Evolutionary conservation across 345 rosid genomes (phyloP), one percentile per base, ranked within the genome.

Genomic region (Eucalyptus brandiana): DNA sequence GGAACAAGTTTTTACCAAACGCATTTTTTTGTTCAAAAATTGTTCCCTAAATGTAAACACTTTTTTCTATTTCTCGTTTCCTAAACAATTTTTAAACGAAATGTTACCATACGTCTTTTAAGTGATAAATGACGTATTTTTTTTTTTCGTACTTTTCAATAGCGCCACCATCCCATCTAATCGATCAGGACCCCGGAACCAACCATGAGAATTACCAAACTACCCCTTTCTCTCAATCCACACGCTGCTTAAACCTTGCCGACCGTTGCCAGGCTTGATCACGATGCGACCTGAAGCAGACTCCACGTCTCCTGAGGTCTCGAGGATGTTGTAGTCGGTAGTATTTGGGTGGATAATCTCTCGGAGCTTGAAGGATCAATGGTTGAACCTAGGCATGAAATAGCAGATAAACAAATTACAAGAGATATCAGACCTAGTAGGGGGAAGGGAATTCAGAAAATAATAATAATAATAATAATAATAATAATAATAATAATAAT

Each of bases 271-370:
- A 3, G 80, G 40, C 54, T 32, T 4, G 76, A 65, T 65, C 76
- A 15, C 40, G 4, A n/a, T 2, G 76, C 32, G 11, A 65, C 76
- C 76, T n/a, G 21, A 34, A 16, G 76, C 6, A 67, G 76, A 65
- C 76, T 4, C 26, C 7, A 65, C 3, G 19, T 32, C 80, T 9
- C 24, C 37, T 69, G 80, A 69, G 42, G 80, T 9, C 21, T 1
- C 13, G 13, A 69, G 42, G 80, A 18, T 18, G 42, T 0, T 53
- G 10, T 0, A 21, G 0, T 34, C 24, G 44, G 34, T n/a, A 69
- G 24, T 1, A 69, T 69, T 34, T 19, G 13, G 44, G 80, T 19
- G 12, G 7, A 69, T 8, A 18, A 69, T 42, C 80, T 32, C 21
- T 1, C 18, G 80, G 80, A 34, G 80, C 23, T 69, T 40, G 42